Evolutionary conservation across 2,329 filamentous ascomycete species (phyloP).

Genomic region (Dothiorella sarmentorum): DNA sequence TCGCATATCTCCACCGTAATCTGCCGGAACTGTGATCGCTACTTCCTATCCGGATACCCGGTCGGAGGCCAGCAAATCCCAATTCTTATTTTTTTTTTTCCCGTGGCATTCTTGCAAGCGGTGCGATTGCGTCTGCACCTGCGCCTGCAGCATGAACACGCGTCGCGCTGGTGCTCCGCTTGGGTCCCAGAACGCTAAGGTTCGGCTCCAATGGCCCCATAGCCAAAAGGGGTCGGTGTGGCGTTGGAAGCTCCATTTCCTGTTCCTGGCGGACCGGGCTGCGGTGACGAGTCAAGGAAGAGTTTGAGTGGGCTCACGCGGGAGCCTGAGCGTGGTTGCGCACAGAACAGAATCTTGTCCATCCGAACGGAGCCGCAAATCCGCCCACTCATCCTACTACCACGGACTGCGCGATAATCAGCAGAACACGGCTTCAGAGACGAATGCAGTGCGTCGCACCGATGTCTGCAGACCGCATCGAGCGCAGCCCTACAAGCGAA

Average conservation of each 20-base stretch:
- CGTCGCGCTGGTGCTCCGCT: background rate
- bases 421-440: background rate
- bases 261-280: background rate
- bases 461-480: background rate
- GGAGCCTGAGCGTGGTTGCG: background rate
- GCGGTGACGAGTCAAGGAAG: background rate
- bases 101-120: background rate
- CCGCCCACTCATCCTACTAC: background rate
- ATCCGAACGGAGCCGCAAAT: background rate
- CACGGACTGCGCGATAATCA: background rate
- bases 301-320: too few species aligned
- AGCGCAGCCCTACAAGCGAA: constrained; percentile 3
- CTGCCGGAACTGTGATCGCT: background rate
- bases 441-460: background rate
- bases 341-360: background rate
- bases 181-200: background rate
- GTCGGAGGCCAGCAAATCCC: background rate
- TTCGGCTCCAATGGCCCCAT: background rate
- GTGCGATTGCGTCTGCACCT: background rate
- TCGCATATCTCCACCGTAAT: constrained; percentile 1
- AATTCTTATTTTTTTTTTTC: background rate
- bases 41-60: background rate
- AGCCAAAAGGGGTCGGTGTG: constrained; percentile 4
- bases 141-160: background rate
- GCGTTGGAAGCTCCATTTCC: background rate